Conservation (phyloP, 768 basidiomycete genomes). For the Coprinopsis sp. region DNA sequence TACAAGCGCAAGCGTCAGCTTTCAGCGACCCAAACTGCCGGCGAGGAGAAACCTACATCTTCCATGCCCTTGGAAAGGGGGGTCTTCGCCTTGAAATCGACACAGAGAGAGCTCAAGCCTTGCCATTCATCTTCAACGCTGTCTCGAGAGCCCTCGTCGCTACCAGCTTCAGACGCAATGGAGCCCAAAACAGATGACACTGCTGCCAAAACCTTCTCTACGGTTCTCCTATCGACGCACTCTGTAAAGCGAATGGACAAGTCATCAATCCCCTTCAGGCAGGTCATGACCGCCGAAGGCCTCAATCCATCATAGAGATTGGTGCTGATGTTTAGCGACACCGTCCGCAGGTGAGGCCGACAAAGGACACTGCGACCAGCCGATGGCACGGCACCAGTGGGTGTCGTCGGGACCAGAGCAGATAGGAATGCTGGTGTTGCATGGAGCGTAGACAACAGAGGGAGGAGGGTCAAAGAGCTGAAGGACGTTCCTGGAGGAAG, state of each 20-base stretch:
- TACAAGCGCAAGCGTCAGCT: conserved; percentile 13
- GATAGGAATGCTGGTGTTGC: conserved; percentile 32
- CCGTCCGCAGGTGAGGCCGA: conserved; percentile 26
- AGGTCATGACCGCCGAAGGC: conserved; percentile 35
- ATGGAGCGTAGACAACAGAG: conserved; percentile 33
- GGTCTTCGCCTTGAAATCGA: conserved; percentile 20
- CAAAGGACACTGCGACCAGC: not conserved
- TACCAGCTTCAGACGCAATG: not conserved
- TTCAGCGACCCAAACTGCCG: not conserved
- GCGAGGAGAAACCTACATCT: conserved; percentile 25
- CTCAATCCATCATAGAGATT: conserved; percentile 44
- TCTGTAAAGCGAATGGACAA: conserved; percentile 34
- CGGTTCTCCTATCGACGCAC: conserved; percentile 38
- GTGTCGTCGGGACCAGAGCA: conserved; percentile 18
- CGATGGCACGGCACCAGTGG: not conserved
- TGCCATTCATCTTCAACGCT: conserved; percentile 15
- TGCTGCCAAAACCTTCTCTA: conserved; percentile 43
- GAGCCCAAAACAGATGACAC: conserved; percentile 29
- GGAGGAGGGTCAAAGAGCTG: conserved; percentile 34
- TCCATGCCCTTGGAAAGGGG: conserved; percentile 23
- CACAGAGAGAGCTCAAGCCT: conserved; percentile 24
- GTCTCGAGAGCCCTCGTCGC: conserved; percentile 6
- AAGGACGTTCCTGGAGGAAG: conserved; percentile 17
- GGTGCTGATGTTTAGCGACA: conserved; percentile 36
- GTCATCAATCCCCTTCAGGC: conserved; percentile 27